Evolutionary conservation across 331 rosid species (phyloP), one percentile per base, ranked within the genome.

Genomic region (Ulmus americana): DNA sequence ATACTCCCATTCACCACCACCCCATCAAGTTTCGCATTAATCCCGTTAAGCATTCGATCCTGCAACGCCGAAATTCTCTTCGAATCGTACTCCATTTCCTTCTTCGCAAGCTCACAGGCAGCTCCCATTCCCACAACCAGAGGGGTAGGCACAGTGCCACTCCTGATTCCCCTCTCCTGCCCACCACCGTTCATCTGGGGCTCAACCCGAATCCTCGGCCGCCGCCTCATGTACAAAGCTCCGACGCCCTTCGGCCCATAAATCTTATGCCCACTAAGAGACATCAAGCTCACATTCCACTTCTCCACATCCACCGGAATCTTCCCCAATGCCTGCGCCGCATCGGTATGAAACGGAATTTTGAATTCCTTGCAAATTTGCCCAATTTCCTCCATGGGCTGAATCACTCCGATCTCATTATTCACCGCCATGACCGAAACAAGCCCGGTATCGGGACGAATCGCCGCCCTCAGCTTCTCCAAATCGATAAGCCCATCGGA

Each of bases 151-250:
- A 92, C 87, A 0, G 95, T 92, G 49, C 98, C 97, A 41, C 98
- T 92, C 48, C 96, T 70, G 55, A 92, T 86, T 42, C 95, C 97
- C 56, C 97, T 84, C 84, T 88, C 97, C 71, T 88, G 97, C 0
- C 97, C 96, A 52, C 97, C 97, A 0, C 96, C 97, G 49, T 82
- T 92, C 97, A 88, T 92, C 52, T 92, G 97, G 13, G 96, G 86
- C 84, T 88, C 97, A 9, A 92, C 96, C 7, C 95, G 86, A 77
- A 88, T 88, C 86, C 96, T 88, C 0, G 96, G 96, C 48, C 95
- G 69, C 76, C 95, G 72, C 78, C 96, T 63, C 68, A 86, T 65
- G 61, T 92, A 92, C 88, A 88, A 67, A 6, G 98, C 95, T 4
- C 97, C 98, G n/a, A 92, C 70, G 0, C 97, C 95, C 58, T 92